Evolutionary conservation across 2,329 filamentous ascomycete genomes (phyloP).

Genomic region (Chrysoporthe deuterocubensis): DNA sequence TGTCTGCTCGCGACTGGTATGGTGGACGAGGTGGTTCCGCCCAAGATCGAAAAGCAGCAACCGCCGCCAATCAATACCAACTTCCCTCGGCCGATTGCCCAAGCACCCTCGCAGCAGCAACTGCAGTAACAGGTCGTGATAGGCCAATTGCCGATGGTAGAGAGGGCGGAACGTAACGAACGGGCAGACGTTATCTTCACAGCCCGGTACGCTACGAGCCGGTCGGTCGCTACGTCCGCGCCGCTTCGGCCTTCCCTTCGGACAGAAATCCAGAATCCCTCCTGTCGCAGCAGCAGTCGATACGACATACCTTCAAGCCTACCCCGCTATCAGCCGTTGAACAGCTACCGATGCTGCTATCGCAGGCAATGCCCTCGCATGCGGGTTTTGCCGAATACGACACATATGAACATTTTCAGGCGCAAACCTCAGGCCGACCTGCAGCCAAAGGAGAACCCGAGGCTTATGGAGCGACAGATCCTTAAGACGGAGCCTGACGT

Average conservation of each 20-base stretch:
- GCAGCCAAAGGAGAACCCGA: constrained; percentile 35
- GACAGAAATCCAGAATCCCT: constrained; percentile 26
- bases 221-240: constrained; percentile 21
- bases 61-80: constrained; percentile 34
- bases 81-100: constrained; percentile 39
- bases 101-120: constrained; percentile 36
- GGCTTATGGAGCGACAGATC: constrained; percentile 34
- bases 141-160: constrained; percentile 28
- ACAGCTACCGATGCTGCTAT: constrained; percentile 34
- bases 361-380: constrained; percentile 40
- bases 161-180: constrained; percentile 23
- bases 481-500: constrained; percentile 58
- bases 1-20: constrained; percentile 27
- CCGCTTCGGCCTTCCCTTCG: constrained; percentile 21
- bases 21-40: constrained; percentile 46
- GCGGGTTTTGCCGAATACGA: constrained; percentile 28
- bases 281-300: constrained; percentile 37
- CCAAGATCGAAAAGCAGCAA: constrained; percentile 49
- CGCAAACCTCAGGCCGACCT: constrained; percentile 38
- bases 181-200: constrained; percentile 23
- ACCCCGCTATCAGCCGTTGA: constrained; percentile 33
- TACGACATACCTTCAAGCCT: constrained; percentile 47
- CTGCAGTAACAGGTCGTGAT: constrained; percentile 35
- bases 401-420: constrained; percentile 22
- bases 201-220: constrained; percentile 24